Conservation (phyloP, 2,329 filamentous ascomycete species). For the Rhexocercosporidium sp. region DNA sequence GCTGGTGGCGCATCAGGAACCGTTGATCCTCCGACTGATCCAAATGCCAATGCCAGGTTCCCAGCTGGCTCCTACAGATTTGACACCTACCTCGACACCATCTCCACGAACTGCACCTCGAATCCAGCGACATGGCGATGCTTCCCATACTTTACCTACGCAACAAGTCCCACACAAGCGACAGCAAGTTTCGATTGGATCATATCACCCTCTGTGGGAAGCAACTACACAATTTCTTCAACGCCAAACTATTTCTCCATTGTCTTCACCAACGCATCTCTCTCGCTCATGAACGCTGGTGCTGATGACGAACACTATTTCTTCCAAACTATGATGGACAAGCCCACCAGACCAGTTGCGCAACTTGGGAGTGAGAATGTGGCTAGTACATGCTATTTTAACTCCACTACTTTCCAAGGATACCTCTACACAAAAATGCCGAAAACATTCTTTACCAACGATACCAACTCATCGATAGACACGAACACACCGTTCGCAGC, state of each 20-base stretch:
- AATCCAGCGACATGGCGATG: constrained; percentile 65
- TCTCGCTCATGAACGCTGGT: constrained; percentile 55
- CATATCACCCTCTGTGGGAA: constrained; percentile 51
- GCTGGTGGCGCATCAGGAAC: constrained; percentile 29
- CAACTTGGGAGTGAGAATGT: constrained; percentile 50
- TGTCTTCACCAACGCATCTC: constrained; percentile 56
- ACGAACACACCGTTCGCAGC: constrained; percentile 41
- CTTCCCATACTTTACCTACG: constrained; percentile 60
- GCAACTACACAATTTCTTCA: constrained; percentile 59
- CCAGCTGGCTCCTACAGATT: constrained; percentile 68
- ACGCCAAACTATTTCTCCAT: constrained; percentile 60
- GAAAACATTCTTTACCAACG: constrained; percentile 47
- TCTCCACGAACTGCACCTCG: constrained; percentile 61
- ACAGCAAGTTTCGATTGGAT: constrained; percentile 66
- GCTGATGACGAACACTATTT: constrained; percentile 58
- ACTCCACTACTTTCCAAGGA: constrained; percentile 58
- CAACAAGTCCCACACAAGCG: constrained; percentile 46
- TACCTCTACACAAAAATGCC: constrained; percentile 63
- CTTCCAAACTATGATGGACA: constrained; percentile 60
- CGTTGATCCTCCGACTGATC: constrained; percentile 20
- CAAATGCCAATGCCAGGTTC: constrained; percentile 47
- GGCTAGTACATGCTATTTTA: constrained; percentile 62
- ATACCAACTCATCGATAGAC: constrained; percentile 40
- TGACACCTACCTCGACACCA: constrained; percentile 59
- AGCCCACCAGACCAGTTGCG: constrained; percentile 55